Evolutionary conservation across 2,329 filamentous ascomycete species (phyloP).

Genomic region (Coniella lustricola): DNA sequence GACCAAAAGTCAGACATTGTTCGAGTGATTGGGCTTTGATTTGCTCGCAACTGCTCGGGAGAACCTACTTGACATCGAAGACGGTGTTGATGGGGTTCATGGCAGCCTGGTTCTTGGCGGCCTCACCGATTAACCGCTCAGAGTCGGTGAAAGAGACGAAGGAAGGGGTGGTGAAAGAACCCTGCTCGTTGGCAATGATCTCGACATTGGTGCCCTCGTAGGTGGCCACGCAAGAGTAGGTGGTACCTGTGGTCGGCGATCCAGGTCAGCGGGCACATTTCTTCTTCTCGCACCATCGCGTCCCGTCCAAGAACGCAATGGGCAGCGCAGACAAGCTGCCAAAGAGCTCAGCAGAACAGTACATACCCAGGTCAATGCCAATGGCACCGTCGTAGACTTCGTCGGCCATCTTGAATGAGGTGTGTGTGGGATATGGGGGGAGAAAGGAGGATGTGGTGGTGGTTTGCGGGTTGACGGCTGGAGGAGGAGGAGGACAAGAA

Average conservation of each 20-base stretch:
- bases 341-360: no score
- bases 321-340: no score
- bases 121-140: constrained; percentile 98
- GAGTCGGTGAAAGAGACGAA: constrained; percentile 99
- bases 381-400: constrained; percentile 99
- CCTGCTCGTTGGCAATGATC: constrained; percentile 99
- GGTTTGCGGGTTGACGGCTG: constrained; percentile 10
- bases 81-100: constrained; percentile 99
- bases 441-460: constrained; percentile 5
- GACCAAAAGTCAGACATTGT: constrained; percentile 4
- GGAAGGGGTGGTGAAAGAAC: constrained; percentile 96
- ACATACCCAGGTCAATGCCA: constrained; percentile 97
- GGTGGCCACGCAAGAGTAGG: constrained; percentile 99
- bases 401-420: constrained; percentile 70
- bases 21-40: not conserved
- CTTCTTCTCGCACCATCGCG: not conserved
- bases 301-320: no score
- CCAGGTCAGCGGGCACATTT: constrained; percentile 19
- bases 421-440: not conserved
- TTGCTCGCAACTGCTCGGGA: not conserved
- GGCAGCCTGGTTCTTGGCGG: constrained; percentile 99
- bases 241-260: constrained; percentile 63
- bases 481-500: constrained; percentile 6
- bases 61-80: constrained; percentile 93
- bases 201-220: constrained; percentile 99